Evolutionary conservation across 805 yeast species (phyloP).

Genomic region (Lachancea cidri): DNA sequence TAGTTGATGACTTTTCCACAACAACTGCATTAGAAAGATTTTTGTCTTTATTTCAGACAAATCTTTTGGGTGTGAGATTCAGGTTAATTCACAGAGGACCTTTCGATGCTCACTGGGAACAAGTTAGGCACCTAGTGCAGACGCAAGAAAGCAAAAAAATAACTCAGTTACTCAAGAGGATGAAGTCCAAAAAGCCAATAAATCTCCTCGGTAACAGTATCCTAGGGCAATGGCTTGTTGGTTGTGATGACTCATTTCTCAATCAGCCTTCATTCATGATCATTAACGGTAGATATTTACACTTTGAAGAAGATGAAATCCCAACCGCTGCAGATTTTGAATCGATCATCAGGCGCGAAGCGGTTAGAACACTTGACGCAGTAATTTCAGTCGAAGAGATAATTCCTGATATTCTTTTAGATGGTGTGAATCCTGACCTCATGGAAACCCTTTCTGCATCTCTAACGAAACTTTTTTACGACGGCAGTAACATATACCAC

Average conservation of each 20-base stretch:
- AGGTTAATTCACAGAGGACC: conserved; percentile 34
- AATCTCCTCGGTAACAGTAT: conserved; percentile 10
- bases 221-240: conserved; percentile 25
- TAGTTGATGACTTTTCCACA: conserved; percentile 53
- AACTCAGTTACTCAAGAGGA: background rate
- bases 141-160: conserved; percentile 23
- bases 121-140: conserved; percentile 8
- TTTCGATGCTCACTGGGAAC: conserved; percentile 18
- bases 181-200: conserved; percentile 3
- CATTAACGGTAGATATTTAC: conserved; percentile 51
- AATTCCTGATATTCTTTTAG: conserved; percentile 14
- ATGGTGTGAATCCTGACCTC: conserved; percentile 36
- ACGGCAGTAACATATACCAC: conserved; percentile 18
- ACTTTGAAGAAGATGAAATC: conserved; percentile 27
- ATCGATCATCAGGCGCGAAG: conserved; percentile 43
- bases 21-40: conserved; percentile 41
- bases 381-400: conserved; percentile 23
- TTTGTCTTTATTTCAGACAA: conserved; percentile 24
- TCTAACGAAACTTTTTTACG: conserved; percentile 42
- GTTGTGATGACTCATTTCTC: conserved; percentile 15
- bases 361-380: conserved; percentile 39
- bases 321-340: conserved; percentile 30
- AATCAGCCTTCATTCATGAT: conserved; percentile 39
- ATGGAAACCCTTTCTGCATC: conserved; percentile 43
- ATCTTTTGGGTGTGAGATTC: conserved; percentile 36